Percentiles rank a stretch among this genome's conserved stretches.
These are phyloP conservation scores for Clavispora santaluciae DNA, from an alignment of 805 yeast species.

Conservation along the genomic window DNA sequence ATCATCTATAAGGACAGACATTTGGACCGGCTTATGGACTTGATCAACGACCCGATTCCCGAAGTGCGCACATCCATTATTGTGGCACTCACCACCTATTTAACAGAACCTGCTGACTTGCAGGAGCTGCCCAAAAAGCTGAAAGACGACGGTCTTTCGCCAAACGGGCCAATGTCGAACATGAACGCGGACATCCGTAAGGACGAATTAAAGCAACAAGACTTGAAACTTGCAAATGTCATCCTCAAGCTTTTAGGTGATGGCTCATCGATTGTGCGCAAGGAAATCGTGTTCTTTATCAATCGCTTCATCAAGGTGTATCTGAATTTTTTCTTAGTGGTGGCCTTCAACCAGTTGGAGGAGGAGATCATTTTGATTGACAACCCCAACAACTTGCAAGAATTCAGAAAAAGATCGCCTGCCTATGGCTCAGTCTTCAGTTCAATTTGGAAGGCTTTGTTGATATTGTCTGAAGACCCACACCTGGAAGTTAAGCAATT, in stretches of 20 bases:
- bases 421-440: conserved; percentile 85
- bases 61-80: conserved; percentile 88
- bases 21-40: conserved; percentile 47
- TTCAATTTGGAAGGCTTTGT: conserved; percentile 80
- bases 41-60: conserved; percentile 85
- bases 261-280: conserved; percentile 84
- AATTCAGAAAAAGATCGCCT: conserved; percentile 61
- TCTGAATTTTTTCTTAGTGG: conserved; percentile 70
- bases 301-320: conserved; percentile 70
- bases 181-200: conserved; percentile 27
- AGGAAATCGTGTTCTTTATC: conserved; percentile 75
- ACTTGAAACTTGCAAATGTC: conserved; percentile 63
- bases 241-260: conserved; percentile 70
- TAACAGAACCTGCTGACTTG: conserved; percentile 42
- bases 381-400: conserved; percentile 56
- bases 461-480: conserved; percentile 83
- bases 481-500: conserved; percentile 70
- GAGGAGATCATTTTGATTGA: conserved; percentile 70
- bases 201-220: conserved; percentile 59
- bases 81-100: conserved; percentile 64
- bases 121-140: conserved; percentile 15
- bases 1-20: conserved; percentile 63
- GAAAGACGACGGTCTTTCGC: conserved; percentile 7
- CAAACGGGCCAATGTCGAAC: conserved; percentile 9
- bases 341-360: conserved; percentile 79